Evolutionary conservation across 163 green algal species (phyloP).

Genomic region (Volvox carteri): DNA sequence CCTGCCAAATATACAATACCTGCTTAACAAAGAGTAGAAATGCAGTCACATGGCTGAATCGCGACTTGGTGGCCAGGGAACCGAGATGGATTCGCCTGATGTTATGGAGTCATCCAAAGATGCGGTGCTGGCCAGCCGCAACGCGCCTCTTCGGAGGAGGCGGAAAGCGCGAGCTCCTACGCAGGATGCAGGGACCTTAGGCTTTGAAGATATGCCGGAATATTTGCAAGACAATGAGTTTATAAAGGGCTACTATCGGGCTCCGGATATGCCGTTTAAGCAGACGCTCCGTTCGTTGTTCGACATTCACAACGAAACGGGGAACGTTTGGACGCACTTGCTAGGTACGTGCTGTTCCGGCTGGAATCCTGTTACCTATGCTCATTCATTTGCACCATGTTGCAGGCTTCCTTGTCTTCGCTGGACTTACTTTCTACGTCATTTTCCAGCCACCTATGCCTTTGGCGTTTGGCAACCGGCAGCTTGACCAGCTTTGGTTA

Average conservation of each 20-base stretch:
- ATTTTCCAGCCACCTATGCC: slow-evolving; percentile 62
- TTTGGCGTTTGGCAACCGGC: slow-evolving; percentile 68
- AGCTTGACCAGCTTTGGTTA: slow-evolving; percentile 70
- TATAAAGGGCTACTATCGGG: slow-evolving; percentile 84
- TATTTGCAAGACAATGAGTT: slow-evolving; percentile 87
- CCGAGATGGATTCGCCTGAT: not conserved
- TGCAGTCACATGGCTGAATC: too few relatives aligned
- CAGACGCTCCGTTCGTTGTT: slow-evolving; percentile 84
- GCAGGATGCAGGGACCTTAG: not conserved
- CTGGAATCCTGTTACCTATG: too few relatives aligned
- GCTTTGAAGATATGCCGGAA: slow-evolving; percentile 62
- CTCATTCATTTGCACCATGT: too few relatives aligned
- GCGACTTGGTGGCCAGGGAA: too few relatives aligned
- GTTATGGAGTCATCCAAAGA: not conserved
- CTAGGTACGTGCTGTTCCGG: slow-evolving; percentile 74
- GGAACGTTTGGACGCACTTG: slow-evolving; percentile 94
- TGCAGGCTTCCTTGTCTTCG: slow-evolving; percentile 90
- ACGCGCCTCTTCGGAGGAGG: slow-evolving; percentile 18
- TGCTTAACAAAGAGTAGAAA: too few relatives aligned
- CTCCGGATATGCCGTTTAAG: slow-evolving; percentile 68
- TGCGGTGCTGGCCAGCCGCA: slow-evolving; percentile 17
- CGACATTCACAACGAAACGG: slow-evolving; percentile 92
- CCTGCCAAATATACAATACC: too few relatives aligned
- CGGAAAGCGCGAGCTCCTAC: not conserved
- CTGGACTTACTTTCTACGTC: slow-evolving; percentile 78